Evolutionary conservation across 106 monocot genomes (phyloP).

Genomic region (Alisma plantagoaquatica): DNA sequence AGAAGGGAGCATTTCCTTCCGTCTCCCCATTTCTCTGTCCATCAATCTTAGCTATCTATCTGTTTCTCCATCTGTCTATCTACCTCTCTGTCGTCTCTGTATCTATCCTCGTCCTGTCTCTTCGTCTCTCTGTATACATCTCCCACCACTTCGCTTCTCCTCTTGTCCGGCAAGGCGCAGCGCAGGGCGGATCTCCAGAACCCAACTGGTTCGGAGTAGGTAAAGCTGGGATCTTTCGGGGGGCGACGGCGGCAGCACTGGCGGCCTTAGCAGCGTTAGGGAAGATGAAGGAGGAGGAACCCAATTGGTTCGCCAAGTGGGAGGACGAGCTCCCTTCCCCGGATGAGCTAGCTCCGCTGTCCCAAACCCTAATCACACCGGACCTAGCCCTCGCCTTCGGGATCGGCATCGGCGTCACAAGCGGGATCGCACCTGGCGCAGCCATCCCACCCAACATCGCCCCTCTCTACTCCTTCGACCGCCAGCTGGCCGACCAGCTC

Average conservation of each 20-base stretch:
- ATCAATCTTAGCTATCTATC: neutral
- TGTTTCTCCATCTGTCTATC: neutral
- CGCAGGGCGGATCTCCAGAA: neutral
- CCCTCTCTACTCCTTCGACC: too few species aligned
- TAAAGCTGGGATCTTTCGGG: neutral
- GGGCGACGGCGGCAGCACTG: neutral
- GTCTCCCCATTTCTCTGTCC: neutral
- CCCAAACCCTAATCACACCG: slow-evolving; percentile 16
- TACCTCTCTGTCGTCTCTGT: neutral
- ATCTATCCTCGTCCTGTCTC: neutral
- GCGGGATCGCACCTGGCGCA: too few species aligned
- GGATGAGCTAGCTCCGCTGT: slow-evolving; percentile 18
- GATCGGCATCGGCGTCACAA: too few species aligned
- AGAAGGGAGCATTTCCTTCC: neutral
- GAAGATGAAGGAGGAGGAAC: slow-evolving; percentile 11
- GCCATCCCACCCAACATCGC: too few species aligned
- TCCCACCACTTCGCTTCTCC: neutral
- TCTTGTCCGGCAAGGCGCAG: too few species aligned
- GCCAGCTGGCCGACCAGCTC: too few species aligned
- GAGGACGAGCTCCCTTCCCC: slow-evolving; percentile 12
- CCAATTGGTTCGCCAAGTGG: slow-evolving; percentile 14
- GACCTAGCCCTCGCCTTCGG: slow-evolving; percentile 16
- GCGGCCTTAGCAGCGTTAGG: too few species aligned
- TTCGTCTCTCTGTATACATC: neutral
- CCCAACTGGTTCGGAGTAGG: neutral